Base-by-base conservation (phyloP, 2,329 filamentous ascomycete genomes). In the Colletotrichum karsti region DNA sequence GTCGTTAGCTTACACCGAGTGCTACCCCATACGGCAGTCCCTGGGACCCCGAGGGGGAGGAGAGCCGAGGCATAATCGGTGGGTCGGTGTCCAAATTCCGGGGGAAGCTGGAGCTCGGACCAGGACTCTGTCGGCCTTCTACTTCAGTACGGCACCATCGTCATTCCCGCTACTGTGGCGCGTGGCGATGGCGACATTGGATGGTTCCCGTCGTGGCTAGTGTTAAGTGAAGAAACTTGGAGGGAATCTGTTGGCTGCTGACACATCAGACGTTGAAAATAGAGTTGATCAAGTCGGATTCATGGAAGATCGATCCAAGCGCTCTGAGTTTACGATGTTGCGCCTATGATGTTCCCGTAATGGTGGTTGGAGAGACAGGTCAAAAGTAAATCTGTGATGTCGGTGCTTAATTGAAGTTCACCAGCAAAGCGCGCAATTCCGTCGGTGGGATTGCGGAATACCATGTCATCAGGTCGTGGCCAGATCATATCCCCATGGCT, bases 81-180 rank as follows among this genome's bases (percentile, higher is more conserved):
- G 46, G 51, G 37, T 67, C 64, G 60, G 60, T 64, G 64, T 53
- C 42, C 22, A 26, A 59, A 59, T 51, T 65, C 65, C 39, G 65
- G 65, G 65, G 54, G 42, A 46, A 42, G 39, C 39, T 51, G 54
- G 54, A 26, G 54, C 54, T 59, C 42, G 30, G 44, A n/a, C 56
- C 56, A 56, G 18, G 12, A 35, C 26, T 33, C 15, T 20, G 46
- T 20, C 10, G 30, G 9, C 28, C 20, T 15, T 12, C 50, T 9
- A 18, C 30, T 18, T 26, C 18, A 24, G 26, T 30, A 4, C 33
- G 15, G 18, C 35, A 35, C 12, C 26, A 35, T 44, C 37, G 30
- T 54, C 46, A 39, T 61, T 39, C 20, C 37, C n/a, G 37, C 56
- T 39, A 28, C 55, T 10, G 37, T 61, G 37, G 54, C 54, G 33